Base-by-base conservation (phyloP, 2,329 filamentous ascomycete species). In the Cytospora paraplurivora region DNA sequence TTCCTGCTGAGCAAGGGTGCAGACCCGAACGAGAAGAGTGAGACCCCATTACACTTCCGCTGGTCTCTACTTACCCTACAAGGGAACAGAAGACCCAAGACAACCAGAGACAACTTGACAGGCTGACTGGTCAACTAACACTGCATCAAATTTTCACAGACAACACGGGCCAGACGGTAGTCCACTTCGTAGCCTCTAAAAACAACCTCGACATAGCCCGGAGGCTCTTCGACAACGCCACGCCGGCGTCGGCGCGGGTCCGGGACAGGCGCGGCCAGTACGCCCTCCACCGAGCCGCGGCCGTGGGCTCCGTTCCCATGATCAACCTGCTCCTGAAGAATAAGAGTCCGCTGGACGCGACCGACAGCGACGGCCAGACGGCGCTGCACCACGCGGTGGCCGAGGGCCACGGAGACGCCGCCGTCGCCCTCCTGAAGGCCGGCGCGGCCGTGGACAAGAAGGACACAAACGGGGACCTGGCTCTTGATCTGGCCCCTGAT, bases 111-210 rank as follows among this genome's bases (percentile, higher is more conserved):
- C 37, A 7, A 1, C 27, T 27, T 27, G 27, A 27, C 27, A 27
- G 27, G 27, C 27, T 27, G 27, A 4, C 27, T 19, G n/a, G 12
- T 21, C 13, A 44, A n/a, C 69, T 71, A 64, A 72, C 59, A 61
- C 54, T 32, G 57, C 37, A 4, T 27, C 27, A 27, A 27, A 27
- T 27, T 4, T 37, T 21, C 33, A 5, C 59, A 89, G 87, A 89
- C 71, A 82, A 86, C 73, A 85, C 79, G 65, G 88, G 88, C 66
- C 89, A 90, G 85, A 97, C 93, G 27, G 92, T 90, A 11, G 84
- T 99, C 21, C 94, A 98, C 76, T 97, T 98, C 73, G 88, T 93
- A 56, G 89, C 91, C 15, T 97, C 93, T 37, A 99, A 99, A 76
- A 87, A 86, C 71, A 93, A 96, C 73, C 80, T 97, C 52, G 91